Evolutionary conservation across 2,329 filamentous ascomycete genomes (phyloP).

Genomic region (Arthrobotrys megalospora): DNA sequence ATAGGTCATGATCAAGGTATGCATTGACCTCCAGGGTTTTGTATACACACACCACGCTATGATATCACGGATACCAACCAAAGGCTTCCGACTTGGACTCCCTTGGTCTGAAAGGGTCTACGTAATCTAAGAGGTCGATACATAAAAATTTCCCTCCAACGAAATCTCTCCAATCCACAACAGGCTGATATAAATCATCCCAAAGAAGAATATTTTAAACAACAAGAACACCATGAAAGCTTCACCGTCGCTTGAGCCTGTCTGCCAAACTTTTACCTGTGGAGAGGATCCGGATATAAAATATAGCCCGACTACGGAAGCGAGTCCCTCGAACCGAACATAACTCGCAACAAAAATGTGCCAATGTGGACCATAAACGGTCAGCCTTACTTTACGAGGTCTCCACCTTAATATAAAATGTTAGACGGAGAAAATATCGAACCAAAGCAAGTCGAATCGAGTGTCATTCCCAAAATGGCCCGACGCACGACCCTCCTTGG

Average conservation of each 20-base stretch:
- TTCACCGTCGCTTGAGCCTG: slow-evolving; percentile 10
- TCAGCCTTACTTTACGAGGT: neutral
- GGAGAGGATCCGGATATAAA: neutral
- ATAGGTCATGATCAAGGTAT: neutral
- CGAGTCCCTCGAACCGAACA: slow-evolving; percentile 13
- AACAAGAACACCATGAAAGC: neutral
- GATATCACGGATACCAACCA: slow-evolving; percentile 1
- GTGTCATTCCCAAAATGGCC: neutral
- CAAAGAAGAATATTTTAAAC: neutral
- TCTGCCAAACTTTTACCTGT: neutral
- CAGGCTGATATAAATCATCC: slow-evolving; percentile 5
- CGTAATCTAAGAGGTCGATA: neutral
- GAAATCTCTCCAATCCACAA: neutral
- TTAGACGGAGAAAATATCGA: slow-evolving; percentile 19
- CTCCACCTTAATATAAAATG: neutral
- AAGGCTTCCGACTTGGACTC: slow-evolving; percentile 6
- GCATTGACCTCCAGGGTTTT: too few species aligned
- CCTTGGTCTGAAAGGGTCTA: neutral
- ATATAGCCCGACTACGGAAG: slow-evolving; percentile 12
- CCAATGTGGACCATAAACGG: neutral
- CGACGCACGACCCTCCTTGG: slow-evolving; percentile 33
- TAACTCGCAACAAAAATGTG: neutral
- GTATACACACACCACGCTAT: neutral
- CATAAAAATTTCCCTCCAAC: slow-evolving; percentile 18
- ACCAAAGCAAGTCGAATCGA: slow-evolving; percentile 5